A percentile compares a stretch with the other conserved stretches of the same genome.
Conservation (phyloP, 2,329 filamentous ascomycete genomes). For the Cladosporium sp. region DNA sequence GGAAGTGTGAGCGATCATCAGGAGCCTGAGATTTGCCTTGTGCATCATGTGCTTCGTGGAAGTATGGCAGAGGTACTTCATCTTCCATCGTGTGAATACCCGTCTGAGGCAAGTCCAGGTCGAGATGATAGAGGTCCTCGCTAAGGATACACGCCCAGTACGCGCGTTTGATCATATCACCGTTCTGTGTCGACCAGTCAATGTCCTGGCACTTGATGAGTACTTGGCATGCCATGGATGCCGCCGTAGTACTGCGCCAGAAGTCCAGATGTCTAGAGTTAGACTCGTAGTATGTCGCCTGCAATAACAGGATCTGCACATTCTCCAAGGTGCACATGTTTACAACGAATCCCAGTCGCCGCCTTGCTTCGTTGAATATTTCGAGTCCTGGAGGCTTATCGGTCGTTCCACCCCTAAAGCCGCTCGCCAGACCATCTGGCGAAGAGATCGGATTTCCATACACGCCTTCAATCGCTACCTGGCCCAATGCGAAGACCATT, state of each 20-base stretch:
- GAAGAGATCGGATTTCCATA: constrained; percentile 49
- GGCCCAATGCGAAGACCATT: constrained; percentile 60
- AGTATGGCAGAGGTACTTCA: constrained; percentile 57
- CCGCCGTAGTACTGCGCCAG: constrained; percentile 58
- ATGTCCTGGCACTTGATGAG: constrained; percentile 52
- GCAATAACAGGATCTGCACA: constrained; percentile 59
- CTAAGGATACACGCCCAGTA: constrained; percentile 59
- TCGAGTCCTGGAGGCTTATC: constrained; percentile 57
- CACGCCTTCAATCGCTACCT: constrained; percentile 56
- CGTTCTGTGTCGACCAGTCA: constrained; percentile 49
- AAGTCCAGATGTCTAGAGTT: constrained; percentile 52
- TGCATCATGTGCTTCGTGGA: constrained; percentile 46
- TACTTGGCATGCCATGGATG: constrained; percentile 59
- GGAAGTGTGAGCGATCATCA: constrained; percentile 55
- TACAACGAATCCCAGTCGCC: constrained; percentile 58
- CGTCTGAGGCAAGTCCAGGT: constrained; percentile 59
- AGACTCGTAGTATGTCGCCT: constrained; percentile 42
- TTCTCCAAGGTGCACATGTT: constrained; percentile 59
- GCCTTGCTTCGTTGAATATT: constrained; percentile 63
- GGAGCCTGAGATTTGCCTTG: constrained; percentile 29
- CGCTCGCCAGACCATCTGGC: constrained; percentile 50
- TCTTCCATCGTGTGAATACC: constrained; percentile 56
- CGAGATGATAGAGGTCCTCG: constrained; percentile 55
- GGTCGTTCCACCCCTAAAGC: constrained; percentile 53
- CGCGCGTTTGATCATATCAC: constrained; percentile 55